Evolutionary conservation across 371 early-diverging fungal species (phyloP), one percentile per base, ranked within the genome.

Genomic region (Smittium culicis): DNA sequence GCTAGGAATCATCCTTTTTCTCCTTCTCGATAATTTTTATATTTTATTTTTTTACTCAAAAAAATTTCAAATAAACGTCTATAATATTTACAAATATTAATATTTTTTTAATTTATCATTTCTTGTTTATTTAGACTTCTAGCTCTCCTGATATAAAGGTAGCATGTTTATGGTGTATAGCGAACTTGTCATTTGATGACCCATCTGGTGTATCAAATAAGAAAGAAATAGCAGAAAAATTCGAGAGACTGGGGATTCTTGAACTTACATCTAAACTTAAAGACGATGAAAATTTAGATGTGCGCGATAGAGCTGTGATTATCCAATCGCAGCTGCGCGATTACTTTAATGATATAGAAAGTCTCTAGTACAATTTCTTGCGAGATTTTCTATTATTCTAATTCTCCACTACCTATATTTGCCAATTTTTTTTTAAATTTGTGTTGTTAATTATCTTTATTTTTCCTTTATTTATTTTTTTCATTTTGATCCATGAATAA

Each of bases 271-370:
- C 31, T 5, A 27, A 54, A 24, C 28, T 66, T 8, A 29, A 29
- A 54, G 8, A 3, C 2, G 67, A 62, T 5, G 29, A 3, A 8
- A 55, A 56, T 57, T 35, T 34, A 24, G 67, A 66, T 56, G 67
- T 66, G n/a, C 3, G 57, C 3, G 67, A 66, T 31, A 35, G 57
- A 30, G 67, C 67, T 55, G n/a, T 35, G 54, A 34, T 62, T 8
- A 54, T 55, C 11, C 25, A 56, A 11, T 27, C 14, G 25, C 35
- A 65, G n/a, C 66, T 65, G 35, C 11, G 20, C 45, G 45, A 45
- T 11, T 20, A 45, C 45, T 45, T 45, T 45, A 11, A 11, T 20
- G 5, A 45, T 20, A 45, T 45, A 45, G 20, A 45, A 45, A 20
- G 20, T 45, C 45, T 45, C 5, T 20, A 45, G 45, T 11, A 5